phyloP scores from a whole-genome alignment of 257 asterid species.

The Solanum bulbocastanum region DNA sequence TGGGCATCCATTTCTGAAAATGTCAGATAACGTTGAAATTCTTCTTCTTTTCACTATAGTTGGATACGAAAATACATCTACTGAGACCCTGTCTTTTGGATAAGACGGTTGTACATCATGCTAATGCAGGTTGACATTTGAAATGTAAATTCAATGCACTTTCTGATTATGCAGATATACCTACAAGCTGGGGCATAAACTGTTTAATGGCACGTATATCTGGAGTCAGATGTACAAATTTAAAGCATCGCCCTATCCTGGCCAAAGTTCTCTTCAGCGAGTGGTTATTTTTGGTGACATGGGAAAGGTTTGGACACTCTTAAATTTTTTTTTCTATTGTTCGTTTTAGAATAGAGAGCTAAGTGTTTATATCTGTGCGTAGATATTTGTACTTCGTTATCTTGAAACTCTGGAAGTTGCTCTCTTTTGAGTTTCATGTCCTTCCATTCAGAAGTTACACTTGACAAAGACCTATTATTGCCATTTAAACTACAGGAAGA shows the following conservation, averaged over 20 bases:
- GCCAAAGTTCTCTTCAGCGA: conserved; percentile 77
- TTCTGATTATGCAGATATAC: conserved; percentile 54
- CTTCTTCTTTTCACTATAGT: neutral
- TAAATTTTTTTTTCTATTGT: neutral
- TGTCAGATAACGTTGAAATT: neutral
- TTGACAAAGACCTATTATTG: neutral
- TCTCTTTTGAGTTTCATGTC: neutral
- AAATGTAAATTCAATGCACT: neutral
- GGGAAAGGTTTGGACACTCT: conserved; percentile 71
- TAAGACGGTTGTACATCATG: neutral
- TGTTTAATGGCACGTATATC: conserved; percentile 44
- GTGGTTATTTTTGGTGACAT: conserved; percentile 87
- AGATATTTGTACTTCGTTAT: neutral
- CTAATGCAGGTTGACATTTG: neutral
- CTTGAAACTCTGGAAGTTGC: neutral
- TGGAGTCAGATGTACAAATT: conserved; percentile 64
- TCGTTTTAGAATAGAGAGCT: neutral
- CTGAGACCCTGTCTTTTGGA: neutral
- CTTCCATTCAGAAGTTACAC: neutral
- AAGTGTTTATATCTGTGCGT: neutral
- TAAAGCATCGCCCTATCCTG: conserved; percentile 93
- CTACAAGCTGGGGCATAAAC: conserved; percentile 75
- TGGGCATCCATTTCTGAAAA: neutral
- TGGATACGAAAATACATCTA: neutral
- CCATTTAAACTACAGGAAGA: conserved; percentile 46